These are phyloP conservation scores for Saturnispora silvae DNA, from an alignment of 805 yeast species.

Conservation along the genomic window DNA sequence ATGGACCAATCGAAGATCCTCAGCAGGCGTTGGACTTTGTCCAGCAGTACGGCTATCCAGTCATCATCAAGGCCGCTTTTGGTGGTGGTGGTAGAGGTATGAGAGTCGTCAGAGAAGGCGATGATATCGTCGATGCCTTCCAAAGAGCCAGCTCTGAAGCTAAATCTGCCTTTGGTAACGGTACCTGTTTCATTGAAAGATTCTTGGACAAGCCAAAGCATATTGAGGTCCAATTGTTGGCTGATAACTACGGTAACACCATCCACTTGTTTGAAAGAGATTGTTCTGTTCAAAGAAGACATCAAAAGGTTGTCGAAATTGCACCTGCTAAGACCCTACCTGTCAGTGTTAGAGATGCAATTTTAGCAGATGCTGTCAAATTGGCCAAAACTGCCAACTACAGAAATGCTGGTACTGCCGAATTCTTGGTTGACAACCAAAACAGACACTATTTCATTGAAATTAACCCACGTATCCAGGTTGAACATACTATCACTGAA, in stretches of 20 bases:
- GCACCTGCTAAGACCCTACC: conserved; percentile 97
- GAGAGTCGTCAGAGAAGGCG: conserved; percentile 79
- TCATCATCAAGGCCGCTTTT: conserved; percentile 95
- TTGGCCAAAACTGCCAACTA: conserved; percentile 76
- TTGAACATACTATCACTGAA: conserved; percentile 96
- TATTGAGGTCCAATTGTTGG: conserved; percentile 92
- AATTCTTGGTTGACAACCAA: conserved; percentile 78
- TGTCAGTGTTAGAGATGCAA: conserved; percentile 74
- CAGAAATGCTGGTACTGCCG: conserved; percentile 97
- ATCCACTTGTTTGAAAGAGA: conserved; percentile 95
- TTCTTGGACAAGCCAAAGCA: conserved; percentile 93
- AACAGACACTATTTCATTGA: conserved; percentile 90
- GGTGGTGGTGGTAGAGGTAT: conserved; percentile 99
- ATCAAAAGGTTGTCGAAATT: conserved; percentile 92
- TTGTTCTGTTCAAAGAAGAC: conserved; percentile 94
- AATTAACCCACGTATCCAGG: conserved; percentile 93
- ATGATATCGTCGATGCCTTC: conserved; percentile 74
- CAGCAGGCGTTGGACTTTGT: conserved; percentile 72
- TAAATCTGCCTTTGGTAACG: conserved; percentile 81
- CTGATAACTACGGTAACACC: conserved; percentile 89
- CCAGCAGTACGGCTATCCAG: conserved; percentile 67
- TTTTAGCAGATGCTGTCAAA: conserved; percentile 81
- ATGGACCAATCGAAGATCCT: conserved; percentile 62
- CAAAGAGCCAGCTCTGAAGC: conserved; percentile 92
- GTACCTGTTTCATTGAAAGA: conserved; percentile 94